Evolutionary conservation across 371 early-diverging fungal genomes (phyloP).

Genomic region (Capniomyces stellatus): DNA sequence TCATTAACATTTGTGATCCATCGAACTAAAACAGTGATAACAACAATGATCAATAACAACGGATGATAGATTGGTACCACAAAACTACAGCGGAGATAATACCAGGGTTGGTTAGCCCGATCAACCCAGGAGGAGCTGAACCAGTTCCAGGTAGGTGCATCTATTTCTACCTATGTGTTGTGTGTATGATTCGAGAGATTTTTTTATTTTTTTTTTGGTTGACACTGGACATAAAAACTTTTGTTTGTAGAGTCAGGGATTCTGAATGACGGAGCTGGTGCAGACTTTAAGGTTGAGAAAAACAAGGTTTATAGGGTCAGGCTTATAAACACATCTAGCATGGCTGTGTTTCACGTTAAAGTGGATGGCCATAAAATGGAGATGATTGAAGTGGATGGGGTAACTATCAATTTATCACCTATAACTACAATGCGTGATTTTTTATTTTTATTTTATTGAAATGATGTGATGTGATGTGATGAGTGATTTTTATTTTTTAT

Average conservation of each 20-base stretch:
- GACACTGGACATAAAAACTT: too few relatives aligned
- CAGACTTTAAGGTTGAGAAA: constrained; percentile 29
- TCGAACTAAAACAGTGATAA: too few relatives aligned
- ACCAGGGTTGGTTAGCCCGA: constrained; percentile 13
- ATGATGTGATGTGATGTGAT: too few relatives aligned
- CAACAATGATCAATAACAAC: neutral
- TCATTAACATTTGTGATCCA: neutral
- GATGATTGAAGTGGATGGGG: constrained; percentile 69
- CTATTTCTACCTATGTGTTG: neutral
- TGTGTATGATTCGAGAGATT: neutral
- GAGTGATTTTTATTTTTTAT: too few relatives aligned
- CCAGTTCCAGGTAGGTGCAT: constrained; percentile 10
- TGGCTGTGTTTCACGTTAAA: constrained; percentile 53
- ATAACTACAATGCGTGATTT: too few relatives aligned
- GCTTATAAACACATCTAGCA: constrained; percentile 53
- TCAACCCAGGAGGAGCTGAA: constrained; percentile 23
- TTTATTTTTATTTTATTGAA: too few relatives aligned
- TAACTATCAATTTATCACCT: constrained; percentile 11
- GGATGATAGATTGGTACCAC: constrained; percentile 20
- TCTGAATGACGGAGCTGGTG: constrained; percentile 5
- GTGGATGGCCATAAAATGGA: constrained; percentile 60
- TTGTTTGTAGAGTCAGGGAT: constrained; percentile 8
- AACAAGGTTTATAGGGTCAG: constrained; percentile 71
- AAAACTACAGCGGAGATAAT: constrained; percentile 8
- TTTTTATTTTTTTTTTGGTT: neutral